These are phyloP conservation scores for Aspergillus cavernicola DNA, from an alignment of 495 filamentous ascomycete species.

Conservation along the genomic window DNA sequence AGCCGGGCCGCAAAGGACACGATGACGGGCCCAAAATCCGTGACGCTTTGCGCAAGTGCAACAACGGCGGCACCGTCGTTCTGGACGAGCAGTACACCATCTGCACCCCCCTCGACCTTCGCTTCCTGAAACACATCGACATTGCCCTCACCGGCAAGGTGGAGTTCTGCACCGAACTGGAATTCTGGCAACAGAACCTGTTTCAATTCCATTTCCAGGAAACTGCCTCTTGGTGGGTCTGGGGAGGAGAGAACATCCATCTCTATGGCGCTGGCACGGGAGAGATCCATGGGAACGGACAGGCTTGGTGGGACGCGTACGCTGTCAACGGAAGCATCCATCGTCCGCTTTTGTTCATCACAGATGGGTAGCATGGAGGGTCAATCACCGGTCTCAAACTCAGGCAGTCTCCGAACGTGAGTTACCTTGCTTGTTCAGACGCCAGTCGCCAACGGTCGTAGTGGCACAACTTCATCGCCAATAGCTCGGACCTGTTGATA, in stretches of 20 bases:
- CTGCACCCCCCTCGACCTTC: conserved; percentile 2
- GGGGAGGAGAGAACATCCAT: conserved; percentile 7
- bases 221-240: neutral
- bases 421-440: neutral
- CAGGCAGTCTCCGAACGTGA: neutral
- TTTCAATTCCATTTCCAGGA: conserved; percentile 7
- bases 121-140: conserved; percentile 9
- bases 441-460: neutral
- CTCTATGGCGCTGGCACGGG: conserved; percentile 8
- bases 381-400: conserved; percentile 7
- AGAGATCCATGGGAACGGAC: conserved; percentile 2
- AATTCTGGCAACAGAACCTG: neutral
- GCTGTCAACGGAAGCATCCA: neutral
- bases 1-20: neutral
- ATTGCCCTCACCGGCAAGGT: conserved; percentile 9
- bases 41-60: conserved; percentile 6
- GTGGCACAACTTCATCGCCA: conserved; percentile 10
- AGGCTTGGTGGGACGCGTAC: neutral
- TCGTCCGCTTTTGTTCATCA: conserved; percentile 3
- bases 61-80: conserved; percentile 12
- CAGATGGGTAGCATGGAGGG: conserved; percentile 3
- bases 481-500: conserved; percentile 3
- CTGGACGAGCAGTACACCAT: conserved; percentile 1
- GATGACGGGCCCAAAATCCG: conserved; percentile 1
- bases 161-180: neutral